These are phyloP conservation scores for Hymenotorrendiella dingleyae DNA, from an alignment of 2,329 filamentous ascomycete genomes.

Conservation along the genomic window DNA sequence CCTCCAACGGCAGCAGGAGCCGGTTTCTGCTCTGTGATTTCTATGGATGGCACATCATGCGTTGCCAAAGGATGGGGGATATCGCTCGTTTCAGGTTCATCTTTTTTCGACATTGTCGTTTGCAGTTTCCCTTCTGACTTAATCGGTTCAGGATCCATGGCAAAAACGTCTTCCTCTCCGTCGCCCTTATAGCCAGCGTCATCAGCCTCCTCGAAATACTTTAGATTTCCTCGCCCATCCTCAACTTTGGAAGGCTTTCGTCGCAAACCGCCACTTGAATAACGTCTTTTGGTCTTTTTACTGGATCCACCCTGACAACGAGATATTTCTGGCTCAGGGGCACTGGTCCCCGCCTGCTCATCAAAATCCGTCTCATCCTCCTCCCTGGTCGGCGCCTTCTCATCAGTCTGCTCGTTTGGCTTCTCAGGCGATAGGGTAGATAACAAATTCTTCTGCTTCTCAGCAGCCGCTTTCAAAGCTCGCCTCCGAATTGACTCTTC, in stretches of 20 bases:
- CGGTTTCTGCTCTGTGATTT: slow-evolving; percentile 3
- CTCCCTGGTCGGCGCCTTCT: slow-evolving; percentile 18
- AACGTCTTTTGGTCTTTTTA: slow-evolving; percentile 57
- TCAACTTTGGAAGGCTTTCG: slow-evolving; percentile 67
- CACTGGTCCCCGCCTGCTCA: slow-evolving; percentile 54
- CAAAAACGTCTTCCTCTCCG: slow-evolving; percentile 63
- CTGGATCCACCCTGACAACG: slow-evolving; percentile 12
- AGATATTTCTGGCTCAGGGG: slow-evolving; percentile 53
- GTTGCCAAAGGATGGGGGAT: background rate
- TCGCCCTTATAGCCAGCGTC: slow-evolving; percentile 75
- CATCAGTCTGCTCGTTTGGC: slow-evolving; percentile 6
- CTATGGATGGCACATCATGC: background rate
- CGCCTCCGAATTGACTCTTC: slow-evolving; percentile 32
- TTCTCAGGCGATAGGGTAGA: slow-evolving; percentile 5
- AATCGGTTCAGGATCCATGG: slow-evolving; percentile 49
- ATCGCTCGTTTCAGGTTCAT: background rate
- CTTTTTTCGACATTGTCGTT: background rate
- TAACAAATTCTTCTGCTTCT: slow-evolving; percentile 13
- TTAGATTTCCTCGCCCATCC: slow-evolving; percentile 67
- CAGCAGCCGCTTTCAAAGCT: slow-evolving; percentile 26
- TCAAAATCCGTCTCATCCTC: slow-evolving; percentile 30
- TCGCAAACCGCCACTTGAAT: slow-evolving; percentile 80
- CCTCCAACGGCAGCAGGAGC: slow-evolving; percentile 9
- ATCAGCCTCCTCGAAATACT: slow-evolving; percentile 86
- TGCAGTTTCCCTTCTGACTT: slow-evolving; percentile 2